phyloP scores from a whole-genome alignment of 495 filamentous ascomycete species.

The Xylaria cubensis region DNA sequence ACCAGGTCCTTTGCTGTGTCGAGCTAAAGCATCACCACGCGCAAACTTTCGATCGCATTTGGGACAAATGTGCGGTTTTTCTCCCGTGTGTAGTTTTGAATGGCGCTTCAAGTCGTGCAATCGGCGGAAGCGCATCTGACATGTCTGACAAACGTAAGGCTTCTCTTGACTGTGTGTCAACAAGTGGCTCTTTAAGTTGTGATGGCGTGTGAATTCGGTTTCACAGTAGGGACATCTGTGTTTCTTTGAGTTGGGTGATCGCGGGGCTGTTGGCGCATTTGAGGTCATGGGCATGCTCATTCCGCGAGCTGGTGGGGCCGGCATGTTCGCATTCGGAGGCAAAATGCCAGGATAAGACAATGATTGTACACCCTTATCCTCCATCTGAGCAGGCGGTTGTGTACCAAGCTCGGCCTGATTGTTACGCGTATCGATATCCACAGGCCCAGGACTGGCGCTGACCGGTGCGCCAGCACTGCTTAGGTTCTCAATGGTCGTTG shows the following conservation, averaged over 20 bases:
- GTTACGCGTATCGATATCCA: slow-evolving; percentile 51
- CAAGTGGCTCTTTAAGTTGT: slow-evolving; percentile 98
- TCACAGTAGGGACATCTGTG: slow-evolving; percentile 96
- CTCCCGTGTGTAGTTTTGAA: slow-evolving; percentile 94
- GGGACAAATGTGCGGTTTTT: slow-evolving; percentile 91
- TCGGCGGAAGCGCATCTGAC: slow-evolving; percentile 86
- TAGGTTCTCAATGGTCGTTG: slow-evolving; percentile 46
- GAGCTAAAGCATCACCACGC: slow-evolving; percentile 89
- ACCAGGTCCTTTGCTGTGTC: slow-evolving; percentile 94
- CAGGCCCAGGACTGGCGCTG: slow-evolving; percentile 49
- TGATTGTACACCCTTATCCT: slow-evolving; percentile 55
- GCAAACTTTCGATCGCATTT: slow-evolving; percentile 95
- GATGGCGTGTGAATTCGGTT: slow-evolving; percentile 95
- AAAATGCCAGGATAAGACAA: slow-evolving; percentile 55
- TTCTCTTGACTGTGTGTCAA: slow-evolving; percentile 99
- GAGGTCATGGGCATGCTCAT: slow-evolving; percentile 77
- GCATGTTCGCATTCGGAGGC: slow-evolving; percentile 44
- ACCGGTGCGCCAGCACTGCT: slow-evolving; percentile 43
- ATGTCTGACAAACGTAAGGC: slow-evolving; percentile 89
- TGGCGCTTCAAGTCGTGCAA: slow-evolving; percentile 97
- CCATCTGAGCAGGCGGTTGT: slow-evolving; percentile 55
- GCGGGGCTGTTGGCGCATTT: slow-evolving; percentile 62
- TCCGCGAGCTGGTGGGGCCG: slow-evolving; percentile 60
- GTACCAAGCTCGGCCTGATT: slow-evolving; percentile 43
- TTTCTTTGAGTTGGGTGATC: slow-evolving; percentile 72